A percentile compares a stretch with the other conserved stretches of the same genome.
phyloP scores from a whole-genome alignment of 164 flowering plant species.

The Houttuynia cordata region DNA sequence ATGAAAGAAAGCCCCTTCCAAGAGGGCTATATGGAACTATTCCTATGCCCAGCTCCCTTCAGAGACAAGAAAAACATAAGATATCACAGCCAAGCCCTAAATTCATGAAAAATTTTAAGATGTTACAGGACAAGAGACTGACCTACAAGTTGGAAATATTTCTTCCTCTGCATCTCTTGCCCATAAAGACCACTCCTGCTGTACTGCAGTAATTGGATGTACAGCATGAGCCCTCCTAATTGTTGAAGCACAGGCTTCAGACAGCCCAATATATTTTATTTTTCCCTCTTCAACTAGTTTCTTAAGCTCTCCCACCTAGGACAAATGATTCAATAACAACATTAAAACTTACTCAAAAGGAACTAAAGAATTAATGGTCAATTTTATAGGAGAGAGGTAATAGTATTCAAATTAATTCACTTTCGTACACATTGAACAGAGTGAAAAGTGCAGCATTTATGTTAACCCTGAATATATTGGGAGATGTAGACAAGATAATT shows the following conservation, averaged over 20 bases:
- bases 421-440: no score
- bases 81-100: not conserved
- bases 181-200: conserved; percentile 16
- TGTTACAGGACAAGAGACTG: not conserved
- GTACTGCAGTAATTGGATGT: conserved; percentile 18
- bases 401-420: no score
- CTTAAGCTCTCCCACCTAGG: conserved; percentile 11
- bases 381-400: no score
- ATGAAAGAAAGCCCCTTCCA: conserved; percentile 45
- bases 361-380: no score
- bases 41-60: conserved; percentile 36
- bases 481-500: no score
- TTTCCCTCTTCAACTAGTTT: conserved; percentile 18
- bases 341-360: no score
- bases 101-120: no score
- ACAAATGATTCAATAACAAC: no score
- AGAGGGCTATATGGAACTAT: conserved; percentile 54
- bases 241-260: conserved; percentile 18
- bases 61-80: not conserved
- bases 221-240: conserved; percentile 21
- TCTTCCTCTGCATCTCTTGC: conserved; percentile 1
- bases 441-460: no score
- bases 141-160: not conserved
- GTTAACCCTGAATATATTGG: no score
- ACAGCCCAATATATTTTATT: conserved; percentile 16